Base-by-base conservation (phyloP, 768 basidiomycete genomes). In the Amanita phalloides region DNA sequence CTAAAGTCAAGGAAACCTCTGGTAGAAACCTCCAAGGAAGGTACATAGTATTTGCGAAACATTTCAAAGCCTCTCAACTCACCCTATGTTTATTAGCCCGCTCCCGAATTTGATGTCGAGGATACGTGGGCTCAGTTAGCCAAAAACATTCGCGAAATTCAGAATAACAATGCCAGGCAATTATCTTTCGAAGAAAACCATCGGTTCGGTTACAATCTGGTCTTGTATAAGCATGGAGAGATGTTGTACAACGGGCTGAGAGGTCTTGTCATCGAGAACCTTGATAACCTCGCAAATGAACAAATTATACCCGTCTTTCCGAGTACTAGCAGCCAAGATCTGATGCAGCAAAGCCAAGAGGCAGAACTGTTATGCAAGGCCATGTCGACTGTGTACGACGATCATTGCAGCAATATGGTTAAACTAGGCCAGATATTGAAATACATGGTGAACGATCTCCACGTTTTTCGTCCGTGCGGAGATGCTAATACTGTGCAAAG, bases 181-280 rank as follows among this genome's bases (percentile, higher is more conserved):
- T 78, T 99, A 23, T 71, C 70, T 3, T 71, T 70, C 49, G 70
- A 98, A 64, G 93, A 94, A 68, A 90, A 91, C 57, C 91, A 96
- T 64, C 79, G 95, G 39, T 92, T 87, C 64, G 91, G 86, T 17
- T 96, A 96, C 69, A 92, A 93, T 63, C 82, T 98, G 78, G 93
- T 96, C 4, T 77, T 96, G 3, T 77, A 84, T 61, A 90, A 88
- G 64, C 77, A 85, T 49, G 92, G 91, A 2, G 83, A 85, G 53
- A 79, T 77, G 68, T 73, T 99, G 21, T 98, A 98, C 68, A 81
- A 83, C 33, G 94, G 93, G 4, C 81, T 95, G 41, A 82, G 74
- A 52, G 68, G 75, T 43, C 80, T 98, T 30, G 79, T 99, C 39
- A 71, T 77, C 9, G 83, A 89, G 59, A 90, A 99, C 62, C 77